phyloP scores from a whole-genome alignment of 108 stramenopile genomes.

The Discostella pseudostelligera region DNA sequence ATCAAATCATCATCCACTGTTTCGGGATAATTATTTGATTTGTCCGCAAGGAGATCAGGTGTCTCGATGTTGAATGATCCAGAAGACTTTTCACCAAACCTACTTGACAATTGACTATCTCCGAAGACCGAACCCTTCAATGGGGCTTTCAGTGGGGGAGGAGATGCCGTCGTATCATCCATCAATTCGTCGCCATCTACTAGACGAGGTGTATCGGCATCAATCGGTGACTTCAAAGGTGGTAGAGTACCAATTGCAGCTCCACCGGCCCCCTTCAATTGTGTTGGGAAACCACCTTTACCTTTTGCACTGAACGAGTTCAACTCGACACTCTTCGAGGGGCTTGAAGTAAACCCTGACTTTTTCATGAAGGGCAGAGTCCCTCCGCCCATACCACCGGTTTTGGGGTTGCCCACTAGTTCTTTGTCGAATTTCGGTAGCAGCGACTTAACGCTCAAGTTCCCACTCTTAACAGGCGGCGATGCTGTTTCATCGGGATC shows the following conservation, averaged over 20 bases:
- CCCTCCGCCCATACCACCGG: neutral
- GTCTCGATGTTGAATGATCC: too few species aligned
- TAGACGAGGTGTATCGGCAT: neutral
- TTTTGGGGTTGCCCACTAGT: neutral
- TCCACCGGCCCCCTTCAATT: neutral
- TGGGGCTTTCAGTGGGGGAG: too few species aligned
- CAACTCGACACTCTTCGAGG: neutral
- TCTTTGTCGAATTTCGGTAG: neutral
- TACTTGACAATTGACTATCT: neutral
- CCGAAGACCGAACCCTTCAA: neutral
- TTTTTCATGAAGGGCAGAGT: slow-evolving; percentile 1
- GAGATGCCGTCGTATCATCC: too few species aligned
- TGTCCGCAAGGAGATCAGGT: neutral
- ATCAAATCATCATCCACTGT: neutral
- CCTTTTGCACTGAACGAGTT: neutral
- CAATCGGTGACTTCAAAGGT: neutral
- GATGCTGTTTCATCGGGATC: neutral
- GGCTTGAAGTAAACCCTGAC: neutral
- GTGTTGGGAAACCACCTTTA: neutral
- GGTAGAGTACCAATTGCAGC: neutral
- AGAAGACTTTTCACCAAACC: neutral
- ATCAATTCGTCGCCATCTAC: too few species aligned
- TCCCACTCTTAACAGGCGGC: neutral
- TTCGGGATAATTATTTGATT: neutral
- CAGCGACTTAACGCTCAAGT: neutral